Evolutionary conservation across 371 early-diverging fungal species (phyloP).

Genomic region (Apophysomyces ossiformis): DNA sequence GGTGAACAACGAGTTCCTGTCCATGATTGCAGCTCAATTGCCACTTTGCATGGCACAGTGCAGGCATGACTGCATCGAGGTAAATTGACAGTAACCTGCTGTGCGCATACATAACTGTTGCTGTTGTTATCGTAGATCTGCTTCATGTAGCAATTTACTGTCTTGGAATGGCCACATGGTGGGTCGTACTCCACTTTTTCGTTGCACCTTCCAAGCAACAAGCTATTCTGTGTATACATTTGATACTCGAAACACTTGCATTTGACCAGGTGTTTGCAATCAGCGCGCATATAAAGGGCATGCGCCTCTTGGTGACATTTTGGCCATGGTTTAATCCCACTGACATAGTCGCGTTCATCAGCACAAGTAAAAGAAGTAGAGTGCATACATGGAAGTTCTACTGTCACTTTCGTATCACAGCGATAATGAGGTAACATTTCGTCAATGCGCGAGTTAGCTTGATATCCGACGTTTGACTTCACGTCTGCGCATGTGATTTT

Average conservation of each 20-base stretch:
- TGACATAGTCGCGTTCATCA: background rate
- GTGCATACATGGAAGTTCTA: conserved; percentile 3
- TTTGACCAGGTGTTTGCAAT: background rate
- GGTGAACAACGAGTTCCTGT: background rate
- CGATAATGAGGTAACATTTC: background rate
- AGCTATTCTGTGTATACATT: background rate
- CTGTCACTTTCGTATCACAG: background rate
- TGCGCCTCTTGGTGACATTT: background rate
- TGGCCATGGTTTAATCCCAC: background rate
- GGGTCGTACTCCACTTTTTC: conserved; percentile 4
- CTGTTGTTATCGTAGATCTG: background rate
- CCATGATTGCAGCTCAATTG: conserved; percentile 2
- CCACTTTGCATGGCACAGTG: conserved; percentile 6
- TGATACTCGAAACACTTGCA: background rate
- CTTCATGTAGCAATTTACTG: conserved; percentile 2
- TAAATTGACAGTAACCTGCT: background rate
- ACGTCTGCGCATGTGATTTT: conserved; percentile 1
- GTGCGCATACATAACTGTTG: background rate
- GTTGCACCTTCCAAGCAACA: background rate
- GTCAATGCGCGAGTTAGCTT: background rate
- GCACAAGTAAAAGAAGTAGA: background rate
- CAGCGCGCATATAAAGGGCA: background rate
- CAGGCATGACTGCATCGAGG: background rate
- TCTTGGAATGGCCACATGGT: background rate
- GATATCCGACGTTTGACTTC: background rate